These are phyloP conservation scores for Coelastrella sp. DNA, from an alignment of 139 green algal species.

Conservation along the genomic window DNA sequence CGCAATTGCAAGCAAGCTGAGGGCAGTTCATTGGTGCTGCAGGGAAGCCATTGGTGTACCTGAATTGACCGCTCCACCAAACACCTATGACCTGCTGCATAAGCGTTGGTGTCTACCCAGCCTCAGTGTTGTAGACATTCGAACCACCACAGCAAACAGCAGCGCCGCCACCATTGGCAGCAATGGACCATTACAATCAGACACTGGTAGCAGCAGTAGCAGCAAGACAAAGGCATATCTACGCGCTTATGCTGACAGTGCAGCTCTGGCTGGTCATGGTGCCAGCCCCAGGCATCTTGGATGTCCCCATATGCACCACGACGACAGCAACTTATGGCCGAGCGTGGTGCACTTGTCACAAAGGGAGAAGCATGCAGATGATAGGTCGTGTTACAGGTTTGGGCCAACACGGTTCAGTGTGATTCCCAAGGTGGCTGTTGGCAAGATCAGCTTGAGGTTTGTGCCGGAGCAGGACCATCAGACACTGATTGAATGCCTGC, in stretches of 20 bases:
- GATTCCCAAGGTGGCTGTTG: constrained; percentile 79
- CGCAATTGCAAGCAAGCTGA: too few relatives aligned
- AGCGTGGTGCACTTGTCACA: not conserved
- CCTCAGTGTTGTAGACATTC: constrained; percentile 91
- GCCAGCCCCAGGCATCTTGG: not conserved
- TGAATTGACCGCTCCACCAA: constrained; percentile 62
- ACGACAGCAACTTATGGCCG: not conserved
- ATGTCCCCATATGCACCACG: constrained; percentile 1
- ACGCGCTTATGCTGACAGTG: not conserved
- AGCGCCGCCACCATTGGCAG: constrained; percentile 6
- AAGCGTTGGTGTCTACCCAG: constrained; percentile 89
- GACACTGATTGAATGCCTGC: constrained; percentile 67
- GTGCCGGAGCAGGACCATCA: constrained; percentile 77
- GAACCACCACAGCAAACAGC: constrained; percentile 50
- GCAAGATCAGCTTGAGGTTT: constrained; percentile 64
- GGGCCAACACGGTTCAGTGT: constrained; percentile 95
- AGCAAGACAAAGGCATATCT: not conserved
- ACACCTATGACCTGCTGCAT: constrained; percentile 82
- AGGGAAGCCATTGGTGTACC: constrained; percentile 76
- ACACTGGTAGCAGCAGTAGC: constrained; percentile 9
- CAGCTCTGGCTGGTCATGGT: not conserved
- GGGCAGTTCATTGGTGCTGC: too few relatives aligned
- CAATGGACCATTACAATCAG: too few relatives aligned
- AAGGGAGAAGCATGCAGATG: constrained; percentile 25
- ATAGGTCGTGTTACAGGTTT: constrained; percentile 64